phyloP scores from a whole-genome alignment of 129 eudicot species.

The Helianthus tuberosus region DNA sequence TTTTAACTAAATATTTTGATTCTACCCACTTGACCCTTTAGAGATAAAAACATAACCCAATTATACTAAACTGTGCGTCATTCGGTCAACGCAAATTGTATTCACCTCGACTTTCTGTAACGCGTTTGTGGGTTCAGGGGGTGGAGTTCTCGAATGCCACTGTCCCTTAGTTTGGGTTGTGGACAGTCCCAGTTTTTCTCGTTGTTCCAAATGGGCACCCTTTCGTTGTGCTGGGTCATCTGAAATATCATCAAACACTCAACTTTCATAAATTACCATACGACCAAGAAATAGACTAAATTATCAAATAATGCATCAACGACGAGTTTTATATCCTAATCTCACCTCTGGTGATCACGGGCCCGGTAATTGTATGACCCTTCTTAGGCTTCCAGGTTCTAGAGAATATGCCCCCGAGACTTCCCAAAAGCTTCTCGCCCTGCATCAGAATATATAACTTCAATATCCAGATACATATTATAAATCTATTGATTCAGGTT shows the following conservation, averaged over 20 bases:
- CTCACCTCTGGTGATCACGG: constrained; percentile 68
- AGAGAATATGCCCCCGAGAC: constrained; percentile 88
- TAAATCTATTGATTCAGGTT: background rate
- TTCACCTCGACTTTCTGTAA: constrained; percentile 80
- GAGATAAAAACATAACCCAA: background rate
- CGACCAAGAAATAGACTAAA: background rate
- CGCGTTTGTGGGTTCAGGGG: constrained; percentile 74
- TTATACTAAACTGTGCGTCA: background rate
- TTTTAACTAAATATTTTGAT: background rate
- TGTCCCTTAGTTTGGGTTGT: constrained; percentile 48
- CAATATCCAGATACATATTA: constrained; percentile 5
- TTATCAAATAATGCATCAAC: background rate
- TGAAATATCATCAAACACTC: constrained; percentile 33
- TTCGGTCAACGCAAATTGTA: background rate
- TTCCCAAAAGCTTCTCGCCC: constrained; percentile 98
- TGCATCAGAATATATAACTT: constrained; percentile 36
- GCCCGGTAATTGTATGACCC: constrained; percentile 70
- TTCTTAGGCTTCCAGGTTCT: constrained; percentile 98
- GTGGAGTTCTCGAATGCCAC: constrained; percentile 50
- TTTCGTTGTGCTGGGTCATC: constrained; percentile 75
- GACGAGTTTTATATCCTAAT: constrained; percentile 1
- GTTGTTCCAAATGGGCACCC: constrained; percentile 88
- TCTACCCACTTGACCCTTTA: too few species aligned
- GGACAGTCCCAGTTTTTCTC: constrained; percentile 75
- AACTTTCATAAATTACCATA: constrained; percentile 1